Percentiles rank a stretch among this genome's conserved stretches.
Conservation (phyloP, 2,329 filamentous ascomycete species). For the Sporothrix humicola region DNA sequence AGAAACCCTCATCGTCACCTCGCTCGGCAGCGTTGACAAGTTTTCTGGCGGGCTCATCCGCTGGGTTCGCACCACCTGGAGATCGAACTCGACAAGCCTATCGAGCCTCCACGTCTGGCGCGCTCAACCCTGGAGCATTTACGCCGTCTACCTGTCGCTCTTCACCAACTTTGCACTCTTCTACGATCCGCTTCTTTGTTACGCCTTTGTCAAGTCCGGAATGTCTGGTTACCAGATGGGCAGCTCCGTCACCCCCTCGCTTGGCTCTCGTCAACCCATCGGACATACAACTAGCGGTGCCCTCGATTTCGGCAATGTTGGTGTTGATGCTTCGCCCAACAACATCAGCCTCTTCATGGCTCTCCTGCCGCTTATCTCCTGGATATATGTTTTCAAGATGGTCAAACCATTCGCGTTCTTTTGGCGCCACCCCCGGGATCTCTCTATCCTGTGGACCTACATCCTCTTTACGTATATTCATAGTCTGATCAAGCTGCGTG, state of each 20-base stretch:
- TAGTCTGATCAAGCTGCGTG: conserved; percentile 62
- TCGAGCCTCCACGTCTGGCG: conserved; percentile 49
- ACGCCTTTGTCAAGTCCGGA: conserved; percentile 39
- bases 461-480: conserved; percentile 64
- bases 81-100: conserved; percentile 60
- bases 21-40: conserved; percentile 53
- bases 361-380: conserved; percentile 43
- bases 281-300: not conserved
- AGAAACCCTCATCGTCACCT: conserved; percentile 57
- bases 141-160: conserved; percentile 60
- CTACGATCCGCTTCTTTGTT: conserved; percentile 55
- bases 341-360: not conserved
- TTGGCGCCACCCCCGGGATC: conserved; percentile 56
- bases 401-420: conserved; percentile 63
- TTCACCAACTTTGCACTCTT: conserved; percentile 63
- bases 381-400: conserved; percentile 61
- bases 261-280: not conserved
- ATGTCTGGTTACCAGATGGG: conserved; percentile 1
- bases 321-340: not conserved
- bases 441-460: conserved; percentile 56
- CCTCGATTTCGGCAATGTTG: not conserved
- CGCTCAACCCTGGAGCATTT: conserved; percentile 58
- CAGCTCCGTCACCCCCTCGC: not conserved
- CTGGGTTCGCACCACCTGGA: conserved; percentile 64
- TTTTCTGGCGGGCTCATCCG: conserved; percentile 60